A percentile compares a stretch with the other conserved stretches of the same genome.
Evolutionary conservation across 345 rosid species (phyloP).

Genomic region (Hypericum perforatum): DNA sequence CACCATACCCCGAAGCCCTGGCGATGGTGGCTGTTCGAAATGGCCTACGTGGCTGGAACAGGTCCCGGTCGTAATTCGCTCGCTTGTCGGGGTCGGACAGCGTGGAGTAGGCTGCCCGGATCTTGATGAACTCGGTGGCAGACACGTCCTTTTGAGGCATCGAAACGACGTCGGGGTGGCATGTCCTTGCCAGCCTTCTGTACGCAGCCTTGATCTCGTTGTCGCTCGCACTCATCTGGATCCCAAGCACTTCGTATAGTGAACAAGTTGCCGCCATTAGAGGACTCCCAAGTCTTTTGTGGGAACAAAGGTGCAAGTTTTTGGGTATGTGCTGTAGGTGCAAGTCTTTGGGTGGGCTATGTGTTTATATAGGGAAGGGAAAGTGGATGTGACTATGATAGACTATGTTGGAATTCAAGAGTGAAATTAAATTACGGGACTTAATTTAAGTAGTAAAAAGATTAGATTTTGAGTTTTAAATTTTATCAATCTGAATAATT

Average conservation of each 20-base stretch:
- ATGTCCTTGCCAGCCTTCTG: constrained; percentile 40
- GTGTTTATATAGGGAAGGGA: too few relatives aligned
- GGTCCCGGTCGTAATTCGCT: constrained; percentile 38
- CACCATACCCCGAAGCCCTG: constrained; percentile 19
- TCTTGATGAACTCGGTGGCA: constrained; percentile 32
- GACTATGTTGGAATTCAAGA: too few relatives aligned
- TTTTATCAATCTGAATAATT: too few relatives aligned
- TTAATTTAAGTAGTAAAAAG: too few relatives aligned
- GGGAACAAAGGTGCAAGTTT: too few relatives aligned
- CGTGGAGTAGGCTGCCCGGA: constrained; percentile 48
- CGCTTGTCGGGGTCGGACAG: constrained; percentile 46
- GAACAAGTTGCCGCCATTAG: constrained; percentile 25
- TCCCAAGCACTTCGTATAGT: constrained; percentile 43
- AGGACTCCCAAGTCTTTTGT: too few relatives aligned
- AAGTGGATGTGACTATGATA: too few relatives aligned
- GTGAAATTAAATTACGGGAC: too few relatives aligned
- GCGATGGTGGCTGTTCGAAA: constrained; percentile 17
- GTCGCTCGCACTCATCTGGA: constrained; percentile 29
- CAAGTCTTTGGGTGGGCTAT: too few relatives aligned
- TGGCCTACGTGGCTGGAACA: constrained; percentile 8
- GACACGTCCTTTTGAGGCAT: constrained; percentile 31
- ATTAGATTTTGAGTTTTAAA: too few relatives aligned
- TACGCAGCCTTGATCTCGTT: constrained; percentile 48
- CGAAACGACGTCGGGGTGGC: constrained; percentile 53
- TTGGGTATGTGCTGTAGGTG: too few relatives aligned